These are phyloP conservation scores for Coemansia sp. DNA, from an alignment of 192 early-diverging fungal species.

Conservation along the genomic window DNA sequence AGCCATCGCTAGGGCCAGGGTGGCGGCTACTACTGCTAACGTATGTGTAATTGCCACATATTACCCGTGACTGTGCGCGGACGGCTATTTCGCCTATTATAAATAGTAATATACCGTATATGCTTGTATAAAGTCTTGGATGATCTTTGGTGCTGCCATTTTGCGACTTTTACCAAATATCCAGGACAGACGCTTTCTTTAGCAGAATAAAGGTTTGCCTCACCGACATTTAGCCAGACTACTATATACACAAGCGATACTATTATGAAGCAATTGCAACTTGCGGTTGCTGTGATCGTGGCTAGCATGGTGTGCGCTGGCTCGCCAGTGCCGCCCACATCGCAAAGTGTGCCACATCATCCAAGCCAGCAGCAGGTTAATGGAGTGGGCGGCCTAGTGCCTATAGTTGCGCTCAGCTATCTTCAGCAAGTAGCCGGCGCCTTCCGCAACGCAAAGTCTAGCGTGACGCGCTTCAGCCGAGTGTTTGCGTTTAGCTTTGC, in stretches of 20 bases:
- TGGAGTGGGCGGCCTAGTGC: neutral
- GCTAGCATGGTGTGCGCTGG: neutral
- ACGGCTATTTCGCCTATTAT: neutral
- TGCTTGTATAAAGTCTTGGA: neutral
- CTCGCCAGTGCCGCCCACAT: neutral
- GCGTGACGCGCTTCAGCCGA: neutral
- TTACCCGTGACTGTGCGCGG: neutral
- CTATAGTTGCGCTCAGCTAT: constrained; percentile 15
- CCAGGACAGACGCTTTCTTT: too few relatives aligned
- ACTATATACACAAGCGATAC: neutral
- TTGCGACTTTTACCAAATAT: neutral
- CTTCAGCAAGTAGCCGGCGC: constrained; percentile 8
- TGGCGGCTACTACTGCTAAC: neutral
- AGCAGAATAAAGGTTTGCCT: neutral
- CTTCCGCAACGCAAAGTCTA: constrained; percentile 1
- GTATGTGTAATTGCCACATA: neutral
- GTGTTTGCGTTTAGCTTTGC: constrained; percentile 19
- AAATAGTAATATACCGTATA: constrained; percentile 1
- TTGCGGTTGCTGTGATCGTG: neutral
- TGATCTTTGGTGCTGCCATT: neutral
- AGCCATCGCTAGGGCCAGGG: neutral
- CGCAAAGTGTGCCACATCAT: neutral
- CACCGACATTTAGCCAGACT: neutral
- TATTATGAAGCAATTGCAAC: neutral
- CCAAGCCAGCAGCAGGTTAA: neutral